A percentile compares a stretch with the other conserved stretches of the same genome.
These are phyloP conservation scores for Penicillium goetzii DNA, from an alignment of 495 filamentous ascomycete species.

Conservation along the genomic window DNA sequence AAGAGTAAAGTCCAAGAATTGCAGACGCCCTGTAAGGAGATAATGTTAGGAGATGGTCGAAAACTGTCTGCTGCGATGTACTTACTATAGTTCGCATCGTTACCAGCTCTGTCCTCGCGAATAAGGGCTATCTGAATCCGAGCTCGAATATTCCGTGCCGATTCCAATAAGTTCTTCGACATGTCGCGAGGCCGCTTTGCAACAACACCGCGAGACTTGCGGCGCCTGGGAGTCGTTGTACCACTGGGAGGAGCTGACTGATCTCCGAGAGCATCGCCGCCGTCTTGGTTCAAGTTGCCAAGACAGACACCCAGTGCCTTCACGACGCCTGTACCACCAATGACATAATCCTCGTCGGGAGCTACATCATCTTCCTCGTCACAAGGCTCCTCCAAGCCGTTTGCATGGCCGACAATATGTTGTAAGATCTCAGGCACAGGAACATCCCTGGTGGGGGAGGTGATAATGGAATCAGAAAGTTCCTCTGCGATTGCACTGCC, in stretches of 20 bases:
- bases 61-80: slow-evolving; percentile 16
- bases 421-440: slow-evolving; percentile 68
- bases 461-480: slow-evolving; percentile 37
- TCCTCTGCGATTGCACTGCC: slow-evolving; percentile 54
- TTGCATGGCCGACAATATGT: slow-evolving; percentile 62
- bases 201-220: slow-evolving; percentile 45
- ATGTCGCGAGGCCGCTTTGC: slow-evolving; percentile 82
- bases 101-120: slow-evolving; percentile 69
- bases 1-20: slow-evolving; percentile 89
- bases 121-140: slow-evolving; percentile 83
- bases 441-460: slow-evolving; percentile 42
- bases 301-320: slow-evolving; percentile 91
- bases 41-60: slow-evolving; percentile 25
- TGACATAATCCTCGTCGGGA: slow-evolving; percentile 91
- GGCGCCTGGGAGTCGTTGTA: slow-evolving; percentile 55
- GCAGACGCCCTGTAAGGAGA: slow-evolving; percentile 64
- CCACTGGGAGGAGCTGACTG: slow-evolving; percentile 53
- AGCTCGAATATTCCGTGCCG: slow-evolving; percentile 83
- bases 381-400: slow-evolving; percentile 40
- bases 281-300: slow-evolving; percentile 61
- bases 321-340: slow-evolving; percentile 92
- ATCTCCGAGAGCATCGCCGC: slow-evolving; percentile 39
- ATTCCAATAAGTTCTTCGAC: slow-evolving; percentile 83
- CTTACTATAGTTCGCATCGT: slow-evolving; percentile 78
- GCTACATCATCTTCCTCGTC: slow-evolving; percentile 72